Percentiles rank a stretch among this genome's conserved stretches.
These are phyloP conservation scores for Bothriochloa decipiens DNA, from an alignment of 176 grass and related monocot species.

Conservation along the genomic window DNA sequence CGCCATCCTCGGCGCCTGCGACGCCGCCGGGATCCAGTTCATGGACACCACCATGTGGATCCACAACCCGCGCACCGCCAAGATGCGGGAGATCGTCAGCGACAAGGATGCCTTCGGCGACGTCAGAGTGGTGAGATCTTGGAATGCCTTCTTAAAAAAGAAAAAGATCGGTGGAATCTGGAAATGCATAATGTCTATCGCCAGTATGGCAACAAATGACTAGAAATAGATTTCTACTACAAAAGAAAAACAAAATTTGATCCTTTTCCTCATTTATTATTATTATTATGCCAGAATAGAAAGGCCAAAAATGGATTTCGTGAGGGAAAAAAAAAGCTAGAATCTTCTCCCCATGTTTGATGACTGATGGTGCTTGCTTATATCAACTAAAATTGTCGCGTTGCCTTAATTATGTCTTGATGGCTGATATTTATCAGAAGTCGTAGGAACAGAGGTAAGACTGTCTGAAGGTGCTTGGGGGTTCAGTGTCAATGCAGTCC, in stretches of 20 bases:
- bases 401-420: neutral
- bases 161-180: neutral
- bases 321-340: neutral
- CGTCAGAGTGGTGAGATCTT: constrained; percentile 53
- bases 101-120: constrained; percentile 64
- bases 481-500: neutral
- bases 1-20: constrained; percentile 65
- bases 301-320: neutral
- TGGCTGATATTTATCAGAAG: neutral
- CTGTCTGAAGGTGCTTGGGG: neutral
- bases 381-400: neutral
- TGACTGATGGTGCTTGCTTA: neutral
- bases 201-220: neutral
- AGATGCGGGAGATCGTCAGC: constrained; percentile 73
- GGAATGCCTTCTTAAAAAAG: neutral
- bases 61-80: constrained; percentile 80
- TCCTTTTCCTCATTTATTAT: neutral
- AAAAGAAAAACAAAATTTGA: neutral
- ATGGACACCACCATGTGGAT: constrained; percentile 98
- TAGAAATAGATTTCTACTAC: neutral
- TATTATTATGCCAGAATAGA: neutral
- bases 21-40: constrained; percentile 60
- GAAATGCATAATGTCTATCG: neutral
- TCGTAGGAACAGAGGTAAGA: neutral
- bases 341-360: too few relatives aligned